Conservation (phyloP, 306 rosid genomes). For the Quercus robur region DNA sequence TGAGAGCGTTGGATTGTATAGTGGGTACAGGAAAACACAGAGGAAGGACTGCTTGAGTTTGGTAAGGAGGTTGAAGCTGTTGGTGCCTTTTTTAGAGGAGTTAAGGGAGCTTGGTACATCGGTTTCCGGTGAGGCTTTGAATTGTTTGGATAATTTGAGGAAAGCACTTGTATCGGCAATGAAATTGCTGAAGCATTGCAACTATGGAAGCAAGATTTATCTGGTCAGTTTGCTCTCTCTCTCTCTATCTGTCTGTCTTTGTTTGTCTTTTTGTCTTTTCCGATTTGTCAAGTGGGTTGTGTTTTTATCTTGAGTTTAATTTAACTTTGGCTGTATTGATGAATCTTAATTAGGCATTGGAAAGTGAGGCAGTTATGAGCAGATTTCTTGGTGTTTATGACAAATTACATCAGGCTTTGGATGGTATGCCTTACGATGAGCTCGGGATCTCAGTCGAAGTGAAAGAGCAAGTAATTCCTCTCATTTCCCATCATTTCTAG, state of each 20-base stretch:
- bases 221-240: slow-evolving; percentile 36
- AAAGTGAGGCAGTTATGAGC: slow-evolving; percentile 65
- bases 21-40: slow-evolving; percentile 47
- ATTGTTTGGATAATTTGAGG: slow-evolving; percentile 45
- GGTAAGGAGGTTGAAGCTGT: slow-evolving; percentile 68
- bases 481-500: not conserved
- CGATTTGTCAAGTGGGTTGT: not conserved
- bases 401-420: slow-evolving; percentile 52
- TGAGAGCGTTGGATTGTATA: slow-evolving; percentile 52
- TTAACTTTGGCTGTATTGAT: not conserved
- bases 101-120: slow-evolving; percentile 41
- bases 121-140: slow-evolving; percentile 30
- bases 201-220: slow-evolving; percentile 71
- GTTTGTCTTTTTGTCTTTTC: not conserved
- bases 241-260: not conserved
- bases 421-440: slow-evolving; percentile 51
- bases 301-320: not conserved
- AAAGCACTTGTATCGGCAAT: slow-evolving; percentile 50
- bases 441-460: slow-evolving; percentile 76
- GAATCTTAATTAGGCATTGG: slow-evolving; percentile 46
- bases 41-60: slow-evolving; percentile 65
- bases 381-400: slow-evolving; percentile 63
- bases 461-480: slow-evolving; percentile 55
- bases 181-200: slow-evolving; percentile 59
- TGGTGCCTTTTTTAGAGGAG: slow-evolving; percentile 72